phyloP scores from a whole-genome alignment of 108 stramenopile species.

The Nitzschia putrida region DNA sequence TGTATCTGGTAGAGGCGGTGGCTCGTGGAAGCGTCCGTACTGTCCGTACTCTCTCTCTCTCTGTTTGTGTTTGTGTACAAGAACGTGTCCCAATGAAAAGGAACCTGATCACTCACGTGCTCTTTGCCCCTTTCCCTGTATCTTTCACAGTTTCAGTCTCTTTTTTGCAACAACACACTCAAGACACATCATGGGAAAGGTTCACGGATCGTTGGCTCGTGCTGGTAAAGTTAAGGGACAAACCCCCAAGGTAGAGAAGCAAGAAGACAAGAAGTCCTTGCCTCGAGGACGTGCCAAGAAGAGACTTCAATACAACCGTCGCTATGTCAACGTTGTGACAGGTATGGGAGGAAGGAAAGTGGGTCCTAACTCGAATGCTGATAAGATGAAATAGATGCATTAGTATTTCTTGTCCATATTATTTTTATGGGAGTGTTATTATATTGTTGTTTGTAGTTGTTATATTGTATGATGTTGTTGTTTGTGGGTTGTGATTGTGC shows the following conservation, averaged over 20 bases:
- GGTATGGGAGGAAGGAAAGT: conserved; percentile 97
- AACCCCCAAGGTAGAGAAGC: conserved; percentile 96
- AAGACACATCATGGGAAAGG: conserved; percentile 90
- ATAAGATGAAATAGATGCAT: conserved; percentile 88
- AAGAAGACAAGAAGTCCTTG: conserved; percentile 96
- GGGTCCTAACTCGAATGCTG: conserved; percentile 98
- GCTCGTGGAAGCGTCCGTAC: too few species aligned
- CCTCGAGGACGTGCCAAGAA: conserved; percentile 99
- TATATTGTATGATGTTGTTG: not conserved
- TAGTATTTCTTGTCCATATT: not conserved
- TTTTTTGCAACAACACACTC: not conserved
- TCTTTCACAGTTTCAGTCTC: not conserved
- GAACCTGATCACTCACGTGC: too few species aligned
- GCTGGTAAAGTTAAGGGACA: conserved; percentile 99
- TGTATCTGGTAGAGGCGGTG: too few species aligned
- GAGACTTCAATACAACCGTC: conserved; percentile 99
- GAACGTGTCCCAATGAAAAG: too few species aligned
- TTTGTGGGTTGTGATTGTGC: not conserved
- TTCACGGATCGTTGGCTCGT: conserved; percentile 99
- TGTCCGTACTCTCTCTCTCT: too few species aligned
- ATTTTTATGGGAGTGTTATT: not conserved
- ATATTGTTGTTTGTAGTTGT: not conserved
- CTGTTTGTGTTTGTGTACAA: too few species aligned
- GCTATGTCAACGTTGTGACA: conserved; percentile 98
- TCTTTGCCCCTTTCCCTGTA: too few species aligned